These are phyloP conservation scores for Triangularia setosa DNA, from an alignment of 2,329 filamentous ascomycete species.

Conservation along the genomic window DNA sequence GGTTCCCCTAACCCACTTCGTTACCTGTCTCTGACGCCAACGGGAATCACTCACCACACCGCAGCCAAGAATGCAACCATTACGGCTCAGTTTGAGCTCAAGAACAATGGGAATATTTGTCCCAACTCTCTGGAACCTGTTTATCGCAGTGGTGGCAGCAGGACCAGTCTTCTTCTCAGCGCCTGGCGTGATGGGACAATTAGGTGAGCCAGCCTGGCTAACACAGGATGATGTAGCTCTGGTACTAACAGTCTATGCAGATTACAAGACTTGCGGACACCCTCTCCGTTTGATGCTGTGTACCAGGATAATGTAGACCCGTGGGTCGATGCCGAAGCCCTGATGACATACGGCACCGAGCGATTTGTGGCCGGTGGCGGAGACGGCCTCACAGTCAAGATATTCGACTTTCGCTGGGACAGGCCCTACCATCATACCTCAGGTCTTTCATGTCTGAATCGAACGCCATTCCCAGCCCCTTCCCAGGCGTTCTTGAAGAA, in stretches of 20 bases:
- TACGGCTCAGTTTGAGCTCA: conserved; percentile 26
- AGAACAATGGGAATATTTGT: conserved; percentile 29
- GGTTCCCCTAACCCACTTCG: conserved; percentile 41
- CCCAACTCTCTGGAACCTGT: conserved; percentile 46
- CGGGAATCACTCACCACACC: conserved; percentile 38
- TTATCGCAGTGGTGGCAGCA: conserved; percentile 31
- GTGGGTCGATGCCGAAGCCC: conserved; percentile 41
- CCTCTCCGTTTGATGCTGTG: conserved; percentile 42
- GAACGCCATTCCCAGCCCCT: conserved; percentile 35
- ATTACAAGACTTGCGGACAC: conserved; percentile 48
- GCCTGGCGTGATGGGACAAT: conserved; percentile 53
- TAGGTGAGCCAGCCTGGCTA: conserved; percentile 27
- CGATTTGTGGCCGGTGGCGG: conserved; percentile 50
- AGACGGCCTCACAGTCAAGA: conserved; percentile 40
- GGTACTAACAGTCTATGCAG: conserved; percentile 20
- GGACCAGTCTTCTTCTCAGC: conserved; percentile 43
- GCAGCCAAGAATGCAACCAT: conserved; percentile 33
- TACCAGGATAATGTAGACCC: conserved; percentile 53
- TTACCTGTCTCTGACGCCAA: conserved; percentile 43
- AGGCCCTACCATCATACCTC: conserved; percentile 47
- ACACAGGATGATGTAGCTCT: background rate
- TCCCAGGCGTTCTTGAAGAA: conserved; percentile 30
- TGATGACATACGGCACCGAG: conserved; percentile 48
- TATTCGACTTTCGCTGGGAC: conserved; percentile 53
- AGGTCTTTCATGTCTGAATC: conserved; percentile 42